A percentile compares a stretch with the other conserved stretches of the same genome.
Evolutionary conservation across 2,329 filamentous ascomycete genomes (phyloP).

Genomic region (Coniella lustricola): DNA sequence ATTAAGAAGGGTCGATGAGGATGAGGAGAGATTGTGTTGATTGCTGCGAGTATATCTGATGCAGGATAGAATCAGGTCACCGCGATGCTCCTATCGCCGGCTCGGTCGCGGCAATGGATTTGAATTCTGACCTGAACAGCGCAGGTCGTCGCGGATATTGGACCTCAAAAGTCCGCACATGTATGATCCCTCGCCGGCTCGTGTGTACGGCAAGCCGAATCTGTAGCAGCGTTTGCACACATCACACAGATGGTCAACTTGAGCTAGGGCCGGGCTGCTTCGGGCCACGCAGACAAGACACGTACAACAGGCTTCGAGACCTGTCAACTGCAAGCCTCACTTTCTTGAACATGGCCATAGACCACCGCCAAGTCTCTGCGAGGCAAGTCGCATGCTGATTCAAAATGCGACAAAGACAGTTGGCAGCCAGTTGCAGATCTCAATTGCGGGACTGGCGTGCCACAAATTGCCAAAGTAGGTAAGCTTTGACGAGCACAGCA

Average conservation of each 20-base stretch:
- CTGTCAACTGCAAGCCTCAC: slow-evolving; percentile 21
- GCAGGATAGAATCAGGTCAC: too few relatives aligned
- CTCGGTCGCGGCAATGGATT: too few relatives aligned
- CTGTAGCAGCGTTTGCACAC: too few relatives aligned
- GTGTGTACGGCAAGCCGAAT: background rate
- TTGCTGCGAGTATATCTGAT: too few relatives aligned
- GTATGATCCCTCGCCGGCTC: background rate
- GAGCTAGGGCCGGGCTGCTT: slow-evolving; percentile 22
- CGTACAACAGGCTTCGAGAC: slow-evolving; percentile 14
- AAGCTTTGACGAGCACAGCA: slow-evolving; percentile 33
- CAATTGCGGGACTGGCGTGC: slow-evolving; percentile 15
- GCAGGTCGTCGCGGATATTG: too few relatives aligned
- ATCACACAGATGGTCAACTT: background rate
- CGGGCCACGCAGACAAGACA: slow-evolving; percentile 1
- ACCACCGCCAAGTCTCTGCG: slow-evolving; percentile 6
- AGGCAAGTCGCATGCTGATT: slow-evolving; percentile 13
- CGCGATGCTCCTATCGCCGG: too few relatives aligned
- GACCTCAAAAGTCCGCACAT: too few relatives aligned
- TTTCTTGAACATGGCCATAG: background rate
- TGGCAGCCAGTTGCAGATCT: slow-evolving; percentile 14
- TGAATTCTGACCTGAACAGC: too few relatives aligned
- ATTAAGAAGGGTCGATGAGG: too few relatives aligned
- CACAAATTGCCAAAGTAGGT: slow-evolving; percentile 31
- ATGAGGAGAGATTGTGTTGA: too few relatives aligned
- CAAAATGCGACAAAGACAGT: slow-evolving; percentile 11